phyloP scores from a whole-genome alignment of 371 early-diverging fungal species.

The Haplosporangium sp. region DNA sequence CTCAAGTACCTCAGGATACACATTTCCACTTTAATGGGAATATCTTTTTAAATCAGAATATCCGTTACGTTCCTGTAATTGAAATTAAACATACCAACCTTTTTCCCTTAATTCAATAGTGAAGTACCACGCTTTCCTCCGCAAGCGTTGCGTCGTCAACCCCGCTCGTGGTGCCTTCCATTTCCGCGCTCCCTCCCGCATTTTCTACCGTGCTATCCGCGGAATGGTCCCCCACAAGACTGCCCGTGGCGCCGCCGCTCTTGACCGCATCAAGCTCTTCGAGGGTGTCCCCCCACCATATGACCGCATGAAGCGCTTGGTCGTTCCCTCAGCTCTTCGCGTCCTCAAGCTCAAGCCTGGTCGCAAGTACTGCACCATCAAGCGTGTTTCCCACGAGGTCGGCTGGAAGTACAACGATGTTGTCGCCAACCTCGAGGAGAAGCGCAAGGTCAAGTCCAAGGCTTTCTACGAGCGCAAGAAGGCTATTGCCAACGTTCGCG shows the following conservation, averaged over 20 bases:
- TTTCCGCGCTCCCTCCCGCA: slow-evolving; percentile 98
- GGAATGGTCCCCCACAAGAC: slow-evolving; percentile 99
- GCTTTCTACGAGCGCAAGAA: slow-evolving; percentile 96
- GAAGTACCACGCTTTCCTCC: slow-evolving; percentile 97
- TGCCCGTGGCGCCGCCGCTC: slow-evolving; percentile 97
- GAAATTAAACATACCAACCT: neutral
- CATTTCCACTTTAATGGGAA: no score
- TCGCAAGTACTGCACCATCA: slow-evolving; percentile 96
- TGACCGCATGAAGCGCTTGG: slow-evolving; percentile 96
- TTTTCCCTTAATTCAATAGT: slow-evolving; percentile 61
- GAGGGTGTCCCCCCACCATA: slow-evolving; percentile 99
- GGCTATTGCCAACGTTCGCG: slow-evolving; percentile 69
- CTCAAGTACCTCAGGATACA: no score
- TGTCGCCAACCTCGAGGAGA: slow-evolving; percentile 94
- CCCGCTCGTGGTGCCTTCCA: slow-evolving; percentile 99
- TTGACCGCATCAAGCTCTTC: slow-evolving; percentile 97
- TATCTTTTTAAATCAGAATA: no score
- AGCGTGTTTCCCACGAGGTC: slow-evolving; percentile 95
- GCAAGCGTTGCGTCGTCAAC: slow-evolving; percentile 99
- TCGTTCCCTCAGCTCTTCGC: slow-evolving; percentile 97
- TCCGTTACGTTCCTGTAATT: no score
- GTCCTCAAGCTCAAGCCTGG: slow-evolving; percentile 97
- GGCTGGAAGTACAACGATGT: slow-evolving; percentile 99
- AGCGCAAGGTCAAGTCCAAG: slow-evolving; percentile 94
- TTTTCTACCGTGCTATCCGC: slow-evolving; percentile 97